Conservation (phyloP, 2,329 filamentous ascomycete genomes). For the Talaromyces sp. region DNA sequence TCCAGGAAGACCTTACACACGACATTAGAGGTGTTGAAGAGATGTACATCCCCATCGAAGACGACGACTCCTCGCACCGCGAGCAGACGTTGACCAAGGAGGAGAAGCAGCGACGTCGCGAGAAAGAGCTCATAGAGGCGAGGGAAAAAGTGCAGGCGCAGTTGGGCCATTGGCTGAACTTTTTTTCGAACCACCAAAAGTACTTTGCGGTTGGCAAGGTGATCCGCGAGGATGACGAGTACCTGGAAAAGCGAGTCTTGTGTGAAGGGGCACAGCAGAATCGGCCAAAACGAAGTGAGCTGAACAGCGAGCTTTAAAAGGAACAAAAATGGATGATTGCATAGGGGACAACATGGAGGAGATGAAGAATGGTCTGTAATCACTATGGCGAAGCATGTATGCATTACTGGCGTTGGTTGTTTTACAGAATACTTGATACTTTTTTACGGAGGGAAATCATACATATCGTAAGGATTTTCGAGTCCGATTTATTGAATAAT, state of each 20-base stretch:
- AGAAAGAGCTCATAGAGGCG: constrained; percentile 62
- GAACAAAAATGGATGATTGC: not conserved
- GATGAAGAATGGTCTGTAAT: not conserved
- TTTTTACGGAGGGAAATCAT: not conserved
- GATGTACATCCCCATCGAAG: constrained; percentile 69
- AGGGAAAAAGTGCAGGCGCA: constrained; percentile 59
- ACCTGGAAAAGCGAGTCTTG: constrained; percentile 52
- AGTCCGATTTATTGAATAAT: constrained; percentile 12
- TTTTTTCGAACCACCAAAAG: constrained; percentile 74
- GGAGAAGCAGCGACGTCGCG: constrained; percentile 49
- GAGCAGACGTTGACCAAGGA: constrained; percentile 27
- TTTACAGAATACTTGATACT: not conserved
- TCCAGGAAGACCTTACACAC: constrained; percentile 73
- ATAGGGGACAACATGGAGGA: not conserved
- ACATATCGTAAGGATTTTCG: not conserved
- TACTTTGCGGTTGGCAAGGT: constrained; percentile 78
- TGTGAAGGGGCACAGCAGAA: constrained; percentile 67
- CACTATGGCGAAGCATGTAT: not conserved
- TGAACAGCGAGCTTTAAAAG: constrained; percentile 6
- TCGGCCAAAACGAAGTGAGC: constrained; percentile 46
- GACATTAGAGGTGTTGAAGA: constrained; percentile 84
- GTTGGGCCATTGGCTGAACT: constrained; percentile 73
- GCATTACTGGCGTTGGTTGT: not conserved
- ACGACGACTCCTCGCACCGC: constrained; percentile 42
- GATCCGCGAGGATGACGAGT: constrained; percentile 46